Evolutionary conservation across 495 filamentous ascomycete genomes (phyloP).

Genomic region (Penicillium argentinense): DNA sequence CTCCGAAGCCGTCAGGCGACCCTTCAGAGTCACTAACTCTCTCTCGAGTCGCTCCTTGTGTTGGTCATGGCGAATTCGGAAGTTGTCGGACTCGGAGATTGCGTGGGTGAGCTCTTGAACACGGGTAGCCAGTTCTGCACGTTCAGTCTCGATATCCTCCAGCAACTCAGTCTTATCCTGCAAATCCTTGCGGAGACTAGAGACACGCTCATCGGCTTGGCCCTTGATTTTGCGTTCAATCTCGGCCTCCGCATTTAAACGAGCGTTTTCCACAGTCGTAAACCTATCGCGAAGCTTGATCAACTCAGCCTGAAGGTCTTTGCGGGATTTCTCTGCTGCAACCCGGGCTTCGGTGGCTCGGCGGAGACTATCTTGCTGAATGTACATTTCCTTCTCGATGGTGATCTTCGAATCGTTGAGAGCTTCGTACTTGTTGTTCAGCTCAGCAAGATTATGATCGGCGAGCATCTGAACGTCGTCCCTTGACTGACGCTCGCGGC

Average conservation of each 20-base stretch:
- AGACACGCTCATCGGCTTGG: slow-evolving; percentile 79
- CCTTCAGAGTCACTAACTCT: slow-evolving; percentile 90
- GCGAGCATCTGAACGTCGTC: slow-evolving; percentile 91
- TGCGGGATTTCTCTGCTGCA: slow-evolving; percentile 79
- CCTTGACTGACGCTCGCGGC: slow-evolving; percentile 89
- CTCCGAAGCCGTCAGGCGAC: slow-evolving; percentile 87
- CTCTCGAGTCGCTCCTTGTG: slow-evolving; percentile 90
- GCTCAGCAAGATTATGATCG: slow-evolving; percentile 78
- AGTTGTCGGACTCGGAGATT: slow-evolving; percentile 84
- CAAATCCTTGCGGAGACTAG: slow-evolving; percentile 74
- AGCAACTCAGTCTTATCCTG: slow-evolving; percentile 68
- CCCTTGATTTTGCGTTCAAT: slow-evolving; percentile 75
- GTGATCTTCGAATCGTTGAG: slow-evolving; percentile 94
- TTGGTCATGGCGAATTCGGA: slow-evolving; percentile 83
- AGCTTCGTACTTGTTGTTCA: slow-evolving; percentile 82
- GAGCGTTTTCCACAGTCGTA: slow-evolving; percentile 77
- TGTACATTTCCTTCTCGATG: slow-evolving; percentile 97
- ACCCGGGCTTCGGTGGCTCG: slow-evolving; percentile 79
- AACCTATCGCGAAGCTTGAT: slow-evolving; percentile 79
- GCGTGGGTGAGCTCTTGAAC: slow-evolving; percentile 79
- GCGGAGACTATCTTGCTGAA: slow-evolving; percentile 91
- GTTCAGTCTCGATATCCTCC: slow-evolving; percentile 73
- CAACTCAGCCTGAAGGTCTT: slow-evolving; percentile 84
- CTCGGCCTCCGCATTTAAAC: slow-evolving; percentile 74
- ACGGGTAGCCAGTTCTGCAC: slow-evolving; percentile 66